phyloP scores from a whole-genome alignment of 148 eudicot species.

The Vaccinium macrocarpon region DNA sequence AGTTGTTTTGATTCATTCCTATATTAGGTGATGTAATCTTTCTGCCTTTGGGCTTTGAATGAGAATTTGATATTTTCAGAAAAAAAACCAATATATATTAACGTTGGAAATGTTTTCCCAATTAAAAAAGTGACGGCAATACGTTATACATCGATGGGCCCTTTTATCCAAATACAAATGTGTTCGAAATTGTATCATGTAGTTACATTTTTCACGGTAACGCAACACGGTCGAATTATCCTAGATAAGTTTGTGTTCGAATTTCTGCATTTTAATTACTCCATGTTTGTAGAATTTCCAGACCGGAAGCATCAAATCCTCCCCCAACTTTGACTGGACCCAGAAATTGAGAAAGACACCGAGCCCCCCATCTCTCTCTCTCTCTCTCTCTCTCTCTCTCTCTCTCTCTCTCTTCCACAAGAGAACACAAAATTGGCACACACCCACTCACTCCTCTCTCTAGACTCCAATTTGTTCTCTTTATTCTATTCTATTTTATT shows the following conservation, averaged over 20 bases:
- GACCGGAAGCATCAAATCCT: neutral
- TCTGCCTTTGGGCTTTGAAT: too few species aligned
- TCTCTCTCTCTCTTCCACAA: neutral
- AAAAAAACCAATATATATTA: too few species aligned
- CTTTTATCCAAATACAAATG: too few species aligned
- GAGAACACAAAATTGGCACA: neutral
- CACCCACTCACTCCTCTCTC: conserved; percentile 1
- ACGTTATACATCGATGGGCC: neutral
- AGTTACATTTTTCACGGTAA: too few species aligned
- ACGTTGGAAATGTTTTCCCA: neutral
- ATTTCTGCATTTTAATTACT: too few species aligned
- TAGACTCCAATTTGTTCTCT: neutral
- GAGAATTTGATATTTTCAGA: too few species aligned
- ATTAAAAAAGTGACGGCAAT: neutral
- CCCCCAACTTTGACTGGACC: conserved; percentile 3
- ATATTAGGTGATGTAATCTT: too few species aligned
- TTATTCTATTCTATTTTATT: conserved; percentile 1
- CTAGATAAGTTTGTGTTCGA: too few species aligned
- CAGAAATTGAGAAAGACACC: conserved; percentile 1
- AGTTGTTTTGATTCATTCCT: too few species aligned
- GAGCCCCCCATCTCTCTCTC: neutral
- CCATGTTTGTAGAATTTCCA: too few species aligned
- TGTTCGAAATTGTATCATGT: too few species aligned
- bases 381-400: conserved; percentile 1
- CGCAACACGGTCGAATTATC: too few species aligned